Base-by-base conservation (phyloP, 768 basidiomycete genomes). In the Psilocybe cyanescens region DNA sequence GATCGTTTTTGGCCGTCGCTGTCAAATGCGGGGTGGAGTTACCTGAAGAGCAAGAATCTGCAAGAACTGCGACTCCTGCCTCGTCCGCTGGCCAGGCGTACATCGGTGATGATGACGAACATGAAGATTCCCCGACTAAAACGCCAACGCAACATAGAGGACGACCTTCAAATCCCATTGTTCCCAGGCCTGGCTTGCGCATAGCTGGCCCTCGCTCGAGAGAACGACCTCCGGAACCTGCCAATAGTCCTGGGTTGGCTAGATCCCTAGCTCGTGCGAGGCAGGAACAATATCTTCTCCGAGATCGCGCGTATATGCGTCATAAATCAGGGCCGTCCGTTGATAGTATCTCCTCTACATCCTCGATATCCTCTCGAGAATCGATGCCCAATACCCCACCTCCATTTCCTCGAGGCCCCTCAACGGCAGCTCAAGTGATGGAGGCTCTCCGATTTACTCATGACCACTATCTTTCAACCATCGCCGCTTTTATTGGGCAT, bases 401-500 rank as follows among this genome's bases (percentile, higher is more conserved):
- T 2, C 80, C 85, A 8, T 91, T 93, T 68, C 93, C 92, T 44
- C 81, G 81, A 41, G 94, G 94, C 3, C 87, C 90, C 49, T 86
- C 87, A 39, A 87, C 83, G 24, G 79, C 87, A 50, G 74, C 81
- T 1, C 88, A 92, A 68, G 85, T 93, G 4, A 81, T 91, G 74
- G 89, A 90, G 60, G 87, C 89, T 6, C 81, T 97, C 48, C 86
- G 90, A n/a, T 76, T 80, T 63, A 92, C 92, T 12, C 95, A 97
- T 71, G 95, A 97, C 70, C 86, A 90, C 52, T 91, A 96, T 68
- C 81, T 99, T 9, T 97, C 94, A 4, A 92, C 94, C 17, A 94
- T 97, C 70, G 96, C 97, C 19, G 97, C 96, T 5, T 95, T 99
- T 73, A 97, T 99, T 68, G 97, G 96, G 1, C 95, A 98, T 71